Base-by-base conservation (phyloP, 768 basidiomycete genomes). In the Daedaleopsis sinensis region DNA sequence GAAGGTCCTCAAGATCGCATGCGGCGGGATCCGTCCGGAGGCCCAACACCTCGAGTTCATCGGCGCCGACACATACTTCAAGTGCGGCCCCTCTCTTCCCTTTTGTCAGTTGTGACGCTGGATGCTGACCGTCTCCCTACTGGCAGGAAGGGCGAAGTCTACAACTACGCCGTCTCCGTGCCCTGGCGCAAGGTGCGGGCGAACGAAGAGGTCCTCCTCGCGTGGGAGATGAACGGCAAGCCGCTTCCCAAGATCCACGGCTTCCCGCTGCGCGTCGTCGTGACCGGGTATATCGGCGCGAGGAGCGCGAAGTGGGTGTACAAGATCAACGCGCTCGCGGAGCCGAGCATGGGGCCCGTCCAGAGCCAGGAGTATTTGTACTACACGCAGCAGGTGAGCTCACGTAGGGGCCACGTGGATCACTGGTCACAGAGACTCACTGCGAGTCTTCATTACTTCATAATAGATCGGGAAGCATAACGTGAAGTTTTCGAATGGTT, bases 61-160 rank as follows among this genome's bases (percentile, higher is more conserved):
- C 60, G 83, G 83, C 23, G 83, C 82, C 7, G 83, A 85, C 61
- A 84, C 83, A 1, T 84, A 84, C 68, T 83, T 83, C 75, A 82
- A 82, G 82, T 80, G 42, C 42, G 74, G 58, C 11, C 11, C 37
- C 18, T 10, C 12, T 21, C n/a, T 52, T 2, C 35, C 35, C 46
- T 49, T 23, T 27, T 24, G 13, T 21, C n/a, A 47, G 4, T 5
- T 42, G 39, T 42, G 19, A 46, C 49, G 1, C 11, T 9, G 13
- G 3, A 21, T 16, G 12, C 18, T 47, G 11, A 37, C 19, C 10
- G 27, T 15, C 6, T 19, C 16, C 7, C n/a, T 50, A 18, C 3
- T 10, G 37, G n/a, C 64, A 78, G 75, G 65, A 78, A 78, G 58
- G 68, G 70, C 12, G 61, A 78, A 23, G 74, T 74, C 9, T 78